Base-by-base conservation (phyloP, 2,329 filamentous ascomycete species). In the Xylariales sp. region DNA sequence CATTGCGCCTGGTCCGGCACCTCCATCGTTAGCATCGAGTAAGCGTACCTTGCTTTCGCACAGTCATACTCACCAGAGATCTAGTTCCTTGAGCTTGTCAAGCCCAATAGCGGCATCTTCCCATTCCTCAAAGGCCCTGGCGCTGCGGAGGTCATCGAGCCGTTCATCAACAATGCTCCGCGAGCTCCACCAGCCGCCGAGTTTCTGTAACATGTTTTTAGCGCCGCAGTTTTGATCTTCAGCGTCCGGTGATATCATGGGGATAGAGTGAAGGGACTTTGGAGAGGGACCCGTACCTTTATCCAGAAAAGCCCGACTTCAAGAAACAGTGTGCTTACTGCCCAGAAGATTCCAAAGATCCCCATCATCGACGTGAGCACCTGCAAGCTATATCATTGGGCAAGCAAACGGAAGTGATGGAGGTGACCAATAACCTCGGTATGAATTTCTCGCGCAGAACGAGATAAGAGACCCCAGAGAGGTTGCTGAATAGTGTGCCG, bases 111-210 rank as follows among this genome's bases (percentile, higher is more conserved):
- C 88, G n/a, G 84, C 81, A 47, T 83, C 81, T 56, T 91, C 83
- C 88, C 89, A 96, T 56, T 93, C 84, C 54, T 93, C 86, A 55
- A 84, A 95, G 18, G 75, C 72, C 46, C 78, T 70, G 14, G 88
- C 85, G 41, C 78, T 74, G 37, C 71, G 72, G 33, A 94, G 67
- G 17, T 72, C 67, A 43, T 84, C 73, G 29, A 84, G 70, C 65
- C 87, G 82, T 38, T 80, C 65, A 46, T 84, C 78, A 33, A 76
- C 71, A 3, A 76, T 74, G 34, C 75, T 83, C 58, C 77, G 83
- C 45, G 74, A 72, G 40, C 65, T 75, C 68, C 81, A 83, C 80
- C 85, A 88, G 38, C 67, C 67, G 44, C 76, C 65, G 35, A 88
- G 63, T 67, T 78, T 83, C 86, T 91, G 46, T 13, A 45, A 33